Evolutionary conservation across 225 moss, liverwort and hornwort species (phyloP).

Genomic region (Straminergon stramineum): DNA sequence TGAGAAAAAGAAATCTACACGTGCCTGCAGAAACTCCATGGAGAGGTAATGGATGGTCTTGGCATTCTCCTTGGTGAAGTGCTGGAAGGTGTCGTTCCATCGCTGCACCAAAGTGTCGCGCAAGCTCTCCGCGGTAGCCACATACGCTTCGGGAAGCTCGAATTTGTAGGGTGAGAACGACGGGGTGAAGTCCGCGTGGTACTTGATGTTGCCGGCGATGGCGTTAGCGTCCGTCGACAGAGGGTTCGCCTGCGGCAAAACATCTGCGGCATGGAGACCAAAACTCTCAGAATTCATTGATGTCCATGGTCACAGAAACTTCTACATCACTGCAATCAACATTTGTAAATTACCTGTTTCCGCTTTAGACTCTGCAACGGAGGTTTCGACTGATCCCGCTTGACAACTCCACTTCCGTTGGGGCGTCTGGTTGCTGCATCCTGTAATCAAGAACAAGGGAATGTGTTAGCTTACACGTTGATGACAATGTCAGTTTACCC

Average conservation of each 20-base stretch:
- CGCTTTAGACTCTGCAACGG: conserved; percentile 10
- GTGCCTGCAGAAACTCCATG: conserved; percentile 93
- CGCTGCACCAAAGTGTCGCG: conserved; percentile 63
- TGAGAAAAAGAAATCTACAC: background rate
- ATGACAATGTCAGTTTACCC: background rate
- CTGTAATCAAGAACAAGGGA: background rate
- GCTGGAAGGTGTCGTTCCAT: conserved; percentile 94
- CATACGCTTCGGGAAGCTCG: conserved; percentile 76
- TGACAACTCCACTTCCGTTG: conserved; percentile 14
- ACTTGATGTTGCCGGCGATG: conserved; percentile 77
- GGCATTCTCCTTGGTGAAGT: conserved; percentile 57
- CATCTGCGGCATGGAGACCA: conserved; percentile 14
- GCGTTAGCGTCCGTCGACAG: conserved; percentile 40
- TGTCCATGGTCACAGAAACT: background rate
- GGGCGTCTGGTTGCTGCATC: background rate
- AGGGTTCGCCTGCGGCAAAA: conserved; percentile 42
- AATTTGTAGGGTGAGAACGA: conserved; percentile 75
- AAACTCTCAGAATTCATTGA: background rate
- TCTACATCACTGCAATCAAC: background rate
- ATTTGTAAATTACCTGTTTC: conserved; percentile 3
- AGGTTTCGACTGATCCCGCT: conserved; percentile 13
- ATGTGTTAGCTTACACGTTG: background rate
- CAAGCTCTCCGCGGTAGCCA: conserved; percentile 78
- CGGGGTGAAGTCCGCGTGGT: conserved; percentile 81
- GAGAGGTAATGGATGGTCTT: conserved; percentile 92